Evolutionary conservation across 1,284 basidiomycete species (phyloP), one percentile per base, ranked within the genome.

Genomic region (Tranzscheliella williamsii): DNA sequence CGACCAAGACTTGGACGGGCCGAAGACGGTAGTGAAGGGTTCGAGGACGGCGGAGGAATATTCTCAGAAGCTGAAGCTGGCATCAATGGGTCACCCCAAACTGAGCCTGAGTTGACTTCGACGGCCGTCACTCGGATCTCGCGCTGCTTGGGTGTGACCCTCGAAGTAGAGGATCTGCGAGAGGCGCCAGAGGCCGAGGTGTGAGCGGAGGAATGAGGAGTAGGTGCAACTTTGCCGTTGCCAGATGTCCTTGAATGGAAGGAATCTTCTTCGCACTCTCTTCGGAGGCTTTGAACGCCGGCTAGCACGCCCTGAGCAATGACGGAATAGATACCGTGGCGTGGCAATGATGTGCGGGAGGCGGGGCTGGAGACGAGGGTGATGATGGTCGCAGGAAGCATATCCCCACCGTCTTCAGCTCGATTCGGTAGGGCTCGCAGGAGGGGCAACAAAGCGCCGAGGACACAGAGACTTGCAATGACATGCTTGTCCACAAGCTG

Each of bases 401-500:
- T 38, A 12, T 51, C 53, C 6, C 31, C 34, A 9, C 36, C 30
- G 16, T 40, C 42, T 20, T 62, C 45, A 5, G 45, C 36, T 5
- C 67, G 49, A 18, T 64, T 61, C 3, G 66, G 63, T 40, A 61
- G 26, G 3, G 56, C 39, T n/a, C 49, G 45, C 16, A 71, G 41
- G 41, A 71, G 45, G 5, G 61, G 58, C 1, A 67, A 36, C 8
- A 70, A 45, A 18, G 64, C 52, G 12, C 57, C 53, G 17, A 73
- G 45, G 8, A 52, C 52, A 33, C 61, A 65, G 13, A 73, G 49
- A 35, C 68, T 62, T 24, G 61, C 44, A 13, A 67, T 53, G 24
- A 73, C 67, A 33, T 71, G 71, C 22, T 46, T 47, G 23, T 62
- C 55, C 30, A 71, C 60, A 26, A 61, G 57, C 38, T 56, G 51